Conservation (phyloP, 805 yeast species). For the Kregervanrija fluxuum region DNA sequence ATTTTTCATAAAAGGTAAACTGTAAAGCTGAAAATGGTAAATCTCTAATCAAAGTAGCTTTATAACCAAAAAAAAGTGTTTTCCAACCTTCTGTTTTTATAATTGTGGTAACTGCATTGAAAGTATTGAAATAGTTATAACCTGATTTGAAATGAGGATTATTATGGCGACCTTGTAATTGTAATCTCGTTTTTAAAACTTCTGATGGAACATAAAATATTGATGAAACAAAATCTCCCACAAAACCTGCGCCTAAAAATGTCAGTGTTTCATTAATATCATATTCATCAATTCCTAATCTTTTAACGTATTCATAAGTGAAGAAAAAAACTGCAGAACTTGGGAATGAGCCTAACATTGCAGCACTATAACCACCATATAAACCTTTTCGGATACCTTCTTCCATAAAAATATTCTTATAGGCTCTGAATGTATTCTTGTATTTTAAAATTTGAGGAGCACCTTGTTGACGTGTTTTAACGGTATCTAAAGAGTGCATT, state of each 20-base stretch:
- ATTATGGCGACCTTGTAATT: slow-evolving; percentile 82
- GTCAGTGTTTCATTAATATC: slow-evolving; percentile 70
- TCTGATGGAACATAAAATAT: slow-evolving; percentile 92
- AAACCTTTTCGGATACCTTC: slow-evolving; percentile 84
- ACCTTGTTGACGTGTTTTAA: slow-evolving; percentile 97
- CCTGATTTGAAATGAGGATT: slow-evolving; percentile 76
- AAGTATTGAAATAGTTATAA: slow-evolving; percentile 73
- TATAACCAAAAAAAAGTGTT: slow-evolving; percentile 84
- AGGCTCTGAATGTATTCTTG: slow-evolving; percentile 68
- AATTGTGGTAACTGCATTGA: slow-evolving; percentile 64
- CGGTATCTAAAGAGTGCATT: slow-evolving; percentile 96
- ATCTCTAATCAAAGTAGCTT: slow-evolving; percentile 88
- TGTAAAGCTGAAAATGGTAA: slow-evolving; percentile 94
- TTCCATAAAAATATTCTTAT: slow-evolving; percentile 62
- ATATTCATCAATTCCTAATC: slow-evolving; percentile 56
- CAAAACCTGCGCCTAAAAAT: slow-evolving; percentile 76
- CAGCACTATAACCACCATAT: slow-evolving; percentile 90
- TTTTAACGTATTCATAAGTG: slow-evolving; percentile 77
- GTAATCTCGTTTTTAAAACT: slow-evolving; percentile 87
- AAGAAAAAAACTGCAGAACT: slow-evolving; percentile 92
- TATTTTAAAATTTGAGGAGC: slow-evolving; percentile 65
- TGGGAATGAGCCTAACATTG: slow-evolving; percentile 88
- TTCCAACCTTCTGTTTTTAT: slow-evolving; percentile 61
- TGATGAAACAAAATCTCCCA: slow-evolving; percentile 91
- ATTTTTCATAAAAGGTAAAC: slow-evolving; percentile 89